Evolutionary conservation across 805 yeast species (phyloP).

Genomic region (Jamesozyma piceae): DNA sequence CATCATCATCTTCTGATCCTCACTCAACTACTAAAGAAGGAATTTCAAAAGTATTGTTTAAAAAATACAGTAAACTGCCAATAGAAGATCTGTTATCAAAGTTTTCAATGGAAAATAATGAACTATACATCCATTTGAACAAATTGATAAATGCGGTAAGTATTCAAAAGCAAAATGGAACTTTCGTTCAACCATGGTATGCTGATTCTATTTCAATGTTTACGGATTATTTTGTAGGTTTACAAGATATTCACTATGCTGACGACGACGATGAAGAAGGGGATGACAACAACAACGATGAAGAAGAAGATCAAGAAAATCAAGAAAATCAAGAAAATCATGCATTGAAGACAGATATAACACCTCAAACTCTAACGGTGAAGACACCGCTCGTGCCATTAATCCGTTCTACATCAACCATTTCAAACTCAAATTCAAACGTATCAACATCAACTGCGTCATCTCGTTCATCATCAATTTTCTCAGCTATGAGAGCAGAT

Average conservation of each 20-base stretch:
- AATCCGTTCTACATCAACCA: neutral
- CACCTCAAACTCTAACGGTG: neutral
- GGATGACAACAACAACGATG: neutral
- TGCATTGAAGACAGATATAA: no score
- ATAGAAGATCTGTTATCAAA: slow-evolving; percentile 4
- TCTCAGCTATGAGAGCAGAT: slow-evolving; percentile 4
- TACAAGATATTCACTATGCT: slow-evolving; percentile 6
- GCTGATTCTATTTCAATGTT: slow-evolving; percentile 9
- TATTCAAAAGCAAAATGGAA: neutral
- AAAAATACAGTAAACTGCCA: slow-evolving; percentile 17
- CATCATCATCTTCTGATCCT: neutral
- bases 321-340: no score
- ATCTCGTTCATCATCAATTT: slow-evolving; percentile 8
- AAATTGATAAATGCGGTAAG: slow-evolving; percentile 9
- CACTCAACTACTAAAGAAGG: slow-evolving; percentile 3
- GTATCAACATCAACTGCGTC: slow-evolving; percentile 2
- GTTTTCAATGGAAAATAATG: slow-evolving; percentile 13
- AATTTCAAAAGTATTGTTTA: slow-evolving; percentile 13
- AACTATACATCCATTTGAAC: slow-evolving; percentile 13
- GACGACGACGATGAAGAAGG: neutral
- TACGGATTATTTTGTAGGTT: slow-evolving; percentile 12
- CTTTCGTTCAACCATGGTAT: slow-evolving; percentile 7
- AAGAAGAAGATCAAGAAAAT: neutral
- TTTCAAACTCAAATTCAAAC: slow-evolving; percentile 1
- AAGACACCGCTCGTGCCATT: neutral